Conservation (phyloP, 139 green algal genomes). For the Medakamo hakoo region DNA sequence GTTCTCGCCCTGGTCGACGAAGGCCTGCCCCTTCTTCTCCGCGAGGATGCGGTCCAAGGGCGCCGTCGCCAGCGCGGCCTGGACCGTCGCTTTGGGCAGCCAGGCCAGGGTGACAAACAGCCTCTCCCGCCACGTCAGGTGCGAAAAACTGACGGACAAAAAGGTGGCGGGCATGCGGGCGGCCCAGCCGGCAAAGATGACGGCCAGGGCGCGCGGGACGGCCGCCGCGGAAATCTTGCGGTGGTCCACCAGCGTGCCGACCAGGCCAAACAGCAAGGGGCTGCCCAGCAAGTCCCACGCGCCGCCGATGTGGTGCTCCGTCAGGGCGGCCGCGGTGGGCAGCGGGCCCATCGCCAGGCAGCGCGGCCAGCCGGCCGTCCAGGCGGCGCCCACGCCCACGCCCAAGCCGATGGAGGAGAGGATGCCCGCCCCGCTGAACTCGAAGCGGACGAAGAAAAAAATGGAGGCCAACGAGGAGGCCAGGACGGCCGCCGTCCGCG, state of each 20-base stretch:
- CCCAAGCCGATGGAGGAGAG: not conserved
- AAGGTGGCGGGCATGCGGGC: not conserved
- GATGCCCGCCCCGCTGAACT: not conserved
- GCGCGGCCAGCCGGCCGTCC: not conserved
- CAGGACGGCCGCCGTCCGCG: not conserved
- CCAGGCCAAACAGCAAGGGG: not conserved
- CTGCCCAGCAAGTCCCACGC: not conserved
- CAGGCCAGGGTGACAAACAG: conserved; percentile 61
- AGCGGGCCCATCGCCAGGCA: not conserved
- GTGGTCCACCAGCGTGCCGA: not conserved
- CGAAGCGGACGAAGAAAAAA: not conserved
- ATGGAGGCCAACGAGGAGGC: not conserved
- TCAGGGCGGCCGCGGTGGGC: not conserved
- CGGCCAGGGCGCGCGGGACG: not conserved
- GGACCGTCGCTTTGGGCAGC: conserved; percentile 74
- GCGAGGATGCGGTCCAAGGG: not conserved
- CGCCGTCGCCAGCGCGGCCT: conserved; percentile 36
- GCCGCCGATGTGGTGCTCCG: not conserved
- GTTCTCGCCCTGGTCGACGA: not conserved
- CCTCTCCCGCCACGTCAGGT: conserved; percentile 40
- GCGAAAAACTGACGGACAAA: not conserved
- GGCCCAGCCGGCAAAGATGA: not conserved
- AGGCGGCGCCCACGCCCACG: not conserved
- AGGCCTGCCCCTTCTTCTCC: not conserved
- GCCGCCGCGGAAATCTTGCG: not conserved